Evolutionary conservation across 164 flowering plant genomes (phyloP).

Genomic region (Santalum album): DNA sequence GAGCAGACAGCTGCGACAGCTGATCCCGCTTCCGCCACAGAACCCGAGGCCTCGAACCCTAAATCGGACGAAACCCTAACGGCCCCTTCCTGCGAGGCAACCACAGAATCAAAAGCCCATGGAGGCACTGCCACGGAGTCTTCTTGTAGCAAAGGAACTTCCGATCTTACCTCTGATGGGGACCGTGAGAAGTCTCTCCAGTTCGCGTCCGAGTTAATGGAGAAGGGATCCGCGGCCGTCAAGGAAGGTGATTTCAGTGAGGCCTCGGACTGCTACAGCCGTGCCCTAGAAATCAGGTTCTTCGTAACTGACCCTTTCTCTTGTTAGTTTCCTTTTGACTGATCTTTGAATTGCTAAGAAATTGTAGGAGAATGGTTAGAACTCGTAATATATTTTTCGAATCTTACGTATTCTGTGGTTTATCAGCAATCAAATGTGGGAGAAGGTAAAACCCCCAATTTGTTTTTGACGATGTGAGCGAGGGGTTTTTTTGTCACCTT

Average conservation of each 20-base stretch:
- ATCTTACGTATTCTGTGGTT: no score
- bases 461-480: no score
- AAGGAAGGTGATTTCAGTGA: slow-evolving; percentile 46
- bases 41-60: slow-evolving; percentile 6
- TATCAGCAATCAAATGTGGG: background rate
- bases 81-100: slow-evolving; percentile 23
- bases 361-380: no score
- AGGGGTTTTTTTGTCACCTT: no score
- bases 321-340: background rate
- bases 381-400: no score
- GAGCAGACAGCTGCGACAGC: background rate
- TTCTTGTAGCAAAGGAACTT: slow-evolving; percentile 16
- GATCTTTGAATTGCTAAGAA: no score
- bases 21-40: background rate
- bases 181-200: slow-evolving; percentile 47
- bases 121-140: slow-evolving; percentile 32
- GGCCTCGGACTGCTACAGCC: slow-evolving; percentile 81
- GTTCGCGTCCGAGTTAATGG: slow-evolving; percentile 56
- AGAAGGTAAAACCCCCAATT: background rate
- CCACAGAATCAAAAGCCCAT: slow-evolving; percentile 13
- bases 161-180: slow-evolving; percentile 18
- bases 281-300: slow-evolving; percentile 90
- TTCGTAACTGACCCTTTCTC: background rate
- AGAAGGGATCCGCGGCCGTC: slow-evolving; percentile 46
- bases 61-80: slow-evolving; percentile 9